A percentile compares a stretch with the other conserved stretches of the same genome.
phyloP scores from a whole-genome alignment of 768 basidiomycete species.

The Suillus weaverae region DNA sequence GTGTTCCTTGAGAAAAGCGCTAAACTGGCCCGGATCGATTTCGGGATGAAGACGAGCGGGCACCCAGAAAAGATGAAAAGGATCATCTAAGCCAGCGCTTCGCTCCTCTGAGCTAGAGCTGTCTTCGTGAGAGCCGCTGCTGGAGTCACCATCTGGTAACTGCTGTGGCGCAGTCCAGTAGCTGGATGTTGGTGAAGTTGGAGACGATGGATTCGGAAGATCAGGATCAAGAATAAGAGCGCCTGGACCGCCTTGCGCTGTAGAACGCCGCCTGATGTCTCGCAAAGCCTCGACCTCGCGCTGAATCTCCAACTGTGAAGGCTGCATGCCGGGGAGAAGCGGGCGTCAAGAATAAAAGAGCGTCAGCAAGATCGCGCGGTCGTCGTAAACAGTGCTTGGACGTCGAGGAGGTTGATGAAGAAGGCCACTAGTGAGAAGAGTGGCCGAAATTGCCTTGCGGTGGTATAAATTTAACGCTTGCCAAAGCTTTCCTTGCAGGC shows the following conservation, averaged over 20 bases:
- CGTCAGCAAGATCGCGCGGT: constrained; percentile 10
- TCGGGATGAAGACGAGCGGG: constrained; percentile 96
- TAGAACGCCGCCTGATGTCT: constrained; percentile 82
- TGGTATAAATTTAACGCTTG: constrained; percentile 6
- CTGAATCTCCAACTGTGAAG: constrained; percentile 81
- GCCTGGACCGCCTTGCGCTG: constrained; percentile 70
- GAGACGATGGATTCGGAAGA: constrained; percentile 73
- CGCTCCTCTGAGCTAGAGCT: constrained; percentile 38
- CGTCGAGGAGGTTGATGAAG: constrained; percentile 9
- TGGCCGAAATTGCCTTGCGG: constrained; percentile 1
- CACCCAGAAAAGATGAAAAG: constrained; percentile 96
- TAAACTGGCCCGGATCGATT: constrained; percentile 95
- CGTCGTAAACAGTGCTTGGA: constrained; percentile 15
- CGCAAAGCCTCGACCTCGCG: constrained; percentile 84
- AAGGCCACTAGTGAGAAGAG: constrained; percentile 7
- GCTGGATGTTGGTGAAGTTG: constrained; percentile 53
- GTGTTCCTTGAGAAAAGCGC: constrained; percentile 93
- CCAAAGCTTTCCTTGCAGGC: not conserved
- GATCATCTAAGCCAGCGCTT: constrained; percentile 58
- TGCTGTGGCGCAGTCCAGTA: constrained; percentile 48
- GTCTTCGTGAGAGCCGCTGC: constrained; percentile 42
- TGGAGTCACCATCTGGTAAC: constrained; percentile 45
- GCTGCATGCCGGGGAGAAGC: constrained; percentile 49
- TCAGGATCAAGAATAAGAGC: constrained; percentile 89
- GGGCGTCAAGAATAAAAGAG: constrained; percentile 12